Conservation (phyloP, 768 basidiomycete genomes). For the Austroboletus festivus region DNA sequence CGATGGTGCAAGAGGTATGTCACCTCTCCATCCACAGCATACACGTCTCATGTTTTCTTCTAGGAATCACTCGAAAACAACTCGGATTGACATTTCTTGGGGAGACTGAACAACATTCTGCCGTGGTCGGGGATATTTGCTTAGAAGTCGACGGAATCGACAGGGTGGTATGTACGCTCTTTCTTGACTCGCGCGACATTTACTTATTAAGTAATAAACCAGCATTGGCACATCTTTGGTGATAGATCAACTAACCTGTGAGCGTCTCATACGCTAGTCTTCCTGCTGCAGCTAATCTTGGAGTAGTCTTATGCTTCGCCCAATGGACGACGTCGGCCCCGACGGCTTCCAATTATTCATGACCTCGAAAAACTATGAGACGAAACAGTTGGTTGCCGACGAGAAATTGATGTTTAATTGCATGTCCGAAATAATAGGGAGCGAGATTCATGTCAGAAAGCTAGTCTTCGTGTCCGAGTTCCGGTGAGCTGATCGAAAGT, state of each 20-base stretch:
- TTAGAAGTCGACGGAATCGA: slow-evolving; percentile 29
- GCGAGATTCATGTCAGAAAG: slow-evolving; percentile 29
- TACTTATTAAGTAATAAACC: not conserved
- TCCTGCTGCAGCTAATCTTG: not conserved
- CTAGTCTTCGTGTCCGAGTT: slow-evolving; percentile 24
- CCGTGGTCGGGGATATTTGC: slow-evolving; percentile 36
- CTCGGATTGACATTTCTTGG: slow-evolving; percentile 43
- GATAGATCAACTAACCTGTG: slow-evolving; percentile 1
- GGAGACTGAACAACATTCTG: slow-evolving; percentile 30
- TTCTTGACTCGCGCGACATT: too few species aligned
- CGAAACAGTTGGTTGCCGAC: slow-evolving; percentile 9
- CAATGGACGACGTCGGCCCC: slow-evolving; percentile 2
- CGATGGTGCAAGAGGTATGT: slow-evolving; percentile 39
- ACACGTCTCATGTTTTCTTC: not conserved
- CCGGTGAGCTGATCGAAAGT: slow-evolving; percentile 12
- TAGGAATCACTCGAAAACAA: slow-evolving; percentile 37
- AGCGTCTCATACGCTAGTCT: not conserved
- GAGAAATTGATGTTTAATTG: slow-evolving; percentile 24
- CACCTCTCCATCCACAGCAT: not conserved
- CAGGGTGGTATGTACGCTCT: slow-evolving; percentile 15
- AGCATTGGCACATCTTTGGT: slow-evolving; percentile 27
- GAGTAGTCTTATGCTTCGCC: not conserved
- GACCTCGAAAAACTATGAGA: slow-evolving; percentile 2
- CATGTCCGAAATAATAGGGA: slow-evolving; percentile 26
- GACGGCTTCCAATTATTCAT: slow-evolving; percentile 14